A percentile compares a stretch with the other conserved stretches of the same genome.
Evolutionary conservation across 2,329 filamentous ascomycete species (phyloP).

Genomic region (Fonsecaea multimorphosa): DNA sequence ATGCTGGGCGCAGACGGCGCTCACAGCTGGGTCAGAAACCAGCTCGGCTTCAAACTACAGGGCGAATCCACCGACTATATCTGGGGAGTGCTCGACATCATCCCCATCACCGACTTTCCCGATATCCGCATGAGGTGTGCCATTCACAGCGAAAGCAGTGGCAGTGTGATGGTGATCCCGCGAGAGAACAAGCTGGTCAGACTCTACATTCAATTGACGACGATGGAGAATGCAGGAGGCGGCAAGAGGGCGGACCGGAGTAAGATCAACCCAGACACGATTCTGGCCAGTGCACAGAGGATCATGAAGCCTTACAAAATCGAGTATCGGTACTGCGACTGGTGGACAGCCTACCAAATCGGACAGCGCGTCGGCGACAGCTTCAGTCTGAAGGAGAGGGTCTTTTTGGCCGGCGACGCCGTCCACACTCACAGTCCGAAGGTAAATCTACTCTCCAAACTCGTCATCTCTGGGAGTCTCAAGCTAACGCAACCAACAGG

Average conservation of each 20-base stretch:
- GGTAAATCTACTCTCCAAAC: not conserved
- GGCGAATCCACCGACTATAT: slow-evolving; percentile 59
- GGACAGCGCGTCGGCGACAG: slow-evolving; percentile 67
- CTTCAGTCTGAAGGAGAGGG: slow-evolving; percentile 62
- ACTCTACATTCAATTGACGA: slow-evolving; percentile 45
- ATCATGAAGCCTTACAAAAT: slow-evolving; percentile 72
- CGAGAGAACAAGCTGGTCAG: slow-evolving; percentile 68
- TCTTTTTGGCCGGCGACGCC: slow-evolving; percentile 75
- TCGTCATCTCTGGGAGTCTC: not conserved
- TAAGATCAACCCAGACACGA: slow-evolving; percentile 67
- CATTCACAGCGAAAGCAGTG: slow-evolving; percentile 62
- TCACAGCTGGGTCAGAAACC: slow-evolving; percentile 67
- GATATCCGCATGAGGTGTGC: slow-evolving; percentile 65
- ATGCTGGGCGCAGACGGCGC: slow-evolving; percentile 73
- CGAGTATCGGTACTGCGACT: slow-evolving; percentile 68
- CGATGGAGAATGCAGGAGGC: slow-evolving; percentile 36
- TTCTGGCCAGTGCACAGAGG: slow-evolving; percentile 67
- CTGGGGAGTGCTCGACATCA: slow-evolving; percentile 59
- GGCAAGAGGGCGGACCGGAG: slow-evolving; percentile 56
- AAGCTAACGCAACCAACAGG: slow-evolving; percentile 58
- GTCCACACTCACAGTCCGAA: slow-evolving; percentile 55
- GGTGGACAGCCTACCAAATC: slow-evolving; percentile 73
- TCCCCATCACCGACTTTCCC: slow-evolving; percentile 63
- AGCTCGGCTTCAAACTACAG: slow-evolving; percentile 63
- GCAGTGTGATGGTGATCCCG: slow-evolving; percentile 69